Evolutionary conservation across 495 filamentous ascomycete species (phyloP).

Genomic region (Tuber microsphaerosporum): DNA sequence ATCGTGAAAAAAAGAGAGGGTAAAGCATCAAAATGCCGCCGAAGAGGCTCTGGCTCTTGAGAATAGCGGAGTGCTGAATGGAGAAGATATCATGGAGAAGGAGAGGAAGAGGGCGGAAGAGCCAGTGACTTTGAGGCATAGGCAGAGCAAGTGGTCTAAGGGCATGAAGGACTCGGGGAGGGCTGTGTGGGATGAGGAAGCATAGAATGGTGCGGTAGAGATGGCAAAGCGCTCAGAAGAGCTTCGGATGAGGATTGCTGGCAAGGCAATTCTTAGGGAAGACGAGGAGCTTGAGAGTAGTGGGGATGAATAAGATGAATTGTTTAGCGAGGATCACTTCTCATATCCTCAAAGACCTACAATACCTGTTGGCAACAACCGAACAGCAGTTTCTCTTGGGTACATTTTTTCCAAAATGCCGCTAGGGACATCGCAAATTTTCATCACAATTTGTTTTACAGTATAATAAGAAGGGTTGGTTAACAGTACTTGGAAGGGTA

Average conservation of each 20-base stretch:
- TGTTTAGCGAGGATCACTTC: slow-evolving; percentile 46
- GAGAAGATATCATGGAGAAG: slow-evolving; percentile 69
- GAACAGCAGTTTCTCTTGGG: too few relatives aligned
- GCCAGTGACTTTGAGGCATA: slow-evolving; percentile 79
- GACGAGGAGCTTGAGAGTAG: slow-evolving; percentile 51
- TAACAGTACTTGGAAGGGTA: too few relatives aligned
- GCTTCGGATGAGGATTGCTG: slow-evolving; percentile 71
- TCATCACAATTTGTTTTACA: too few relatives aligned
- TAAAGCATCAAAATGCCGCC: slow-evolving; percentile 64
- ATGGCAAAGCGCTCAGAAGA: slow-evolving; percentile 82
- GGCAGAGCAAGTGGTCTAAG: slow-evolving; percentile 93
- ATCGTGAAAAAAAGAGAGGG: slow-evolving; percentile 60
- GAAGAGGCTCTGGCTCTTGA: slow-evolving; percentile 58
- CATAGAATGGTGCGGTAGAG: slow-evolving; percentile 66
- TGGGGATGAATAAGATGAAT: slow-evolving; percentile 54
- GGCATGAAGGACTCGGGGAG: slow-evolving; percentile 70
- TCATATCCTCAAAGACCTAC: too few relatives aligned
- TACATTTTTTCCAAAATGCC: too few relatives aligned
- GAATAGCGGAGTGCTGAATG: slow-evolving; percentile 58
- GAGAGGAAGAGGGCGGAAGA: slow-evolving; percentile 78
- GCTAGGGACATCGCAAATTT: too few relatives aligned
- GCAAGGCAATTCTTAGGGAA: slow-evolving; percentile 54
- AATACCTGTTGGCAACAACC: too few relatives aligned
- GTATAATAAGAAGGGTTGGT: too few relatives aligned
- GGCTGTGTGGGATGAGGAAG: slow-evolving; percentile 76